These are phyloP conservation scores for Coemansia sp. DNA, from an alignment of 192 early-diverging fungal genomes.

Conservation along the genomic window DNA sequence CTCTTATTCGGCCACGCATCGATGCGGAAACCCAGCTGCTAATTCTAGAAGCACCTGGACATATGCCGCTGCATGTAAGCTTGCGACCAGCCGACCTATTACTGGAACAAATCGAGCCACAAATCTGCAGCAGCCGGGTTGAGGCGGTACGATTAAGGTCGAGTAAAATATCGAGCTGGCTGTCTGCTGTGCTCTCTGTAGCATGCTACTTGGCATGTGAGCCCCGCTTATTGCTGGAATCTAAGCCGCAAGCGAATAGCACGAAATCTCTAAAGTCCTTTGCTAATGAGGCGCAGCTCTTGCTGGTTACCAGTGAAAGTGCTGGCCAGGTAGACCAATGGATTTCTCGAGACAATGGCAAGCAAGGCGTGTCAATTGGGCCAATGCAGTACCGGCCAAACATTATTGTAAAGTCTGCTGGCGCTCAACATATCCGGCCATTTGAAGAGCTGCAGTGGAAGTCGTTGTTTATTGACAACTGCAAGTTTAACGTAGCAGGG, in stretches of 20 bases:
- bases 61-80: slow-evolving; percentile 27
- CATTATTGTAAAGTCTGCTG: slow-evolving; percentile 56
- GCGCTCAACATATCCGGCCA: slow-evolving; percentile 32
- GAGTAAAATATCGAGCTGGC: slow-evolving; percentile 41
- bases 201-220: slow-evolving; percentile 53
- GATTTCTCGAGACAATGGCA: slow-evolving; percentile 41
- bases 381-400: slow-evolving; percentile 67
- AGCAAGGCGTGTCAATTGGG: slow-evolving; percentile 2
- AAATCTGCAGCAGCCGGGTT: slow-evolving; percentile 26
- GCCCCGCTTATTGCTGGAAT: slow-evolving; percentile 15
- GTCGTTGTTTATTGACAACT: slow-evolving; percentile 4
- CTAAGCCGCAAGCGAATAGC: not conserved
- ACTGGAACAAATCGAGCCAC: slow-evolving; percentile 29
- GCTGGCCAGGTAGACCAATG: slow-evolving; percentile 56
- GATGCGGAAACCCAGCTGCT: slow-evolving; percentile 40
- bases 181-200: slow-evolving; percentile 51
- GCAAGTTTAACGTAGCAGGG: slow-evolving; percentile 43
- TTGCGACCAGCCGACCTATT: slow-evolving; percentile 19
- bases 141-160: slow-evolving; percentile 25
- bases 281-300: slow-evolving; percentile 71
- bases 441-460: slow-evolving; percentile 71
- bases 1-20: slow-evolving; percentile 59
- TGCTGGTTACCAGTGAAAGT: slow-evolving; percentile 63
- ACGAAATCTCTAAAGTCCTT: slow-evolving; percentile 45
- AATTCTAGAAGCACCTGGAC: slow-evolving; percentile 47